Evolutionary conservation across 2,329 filamentous ascomycete genomes (phyloP), one percentile per base, ranked within the genome.

Genomic region (Sporothrix protearum): DNA sequence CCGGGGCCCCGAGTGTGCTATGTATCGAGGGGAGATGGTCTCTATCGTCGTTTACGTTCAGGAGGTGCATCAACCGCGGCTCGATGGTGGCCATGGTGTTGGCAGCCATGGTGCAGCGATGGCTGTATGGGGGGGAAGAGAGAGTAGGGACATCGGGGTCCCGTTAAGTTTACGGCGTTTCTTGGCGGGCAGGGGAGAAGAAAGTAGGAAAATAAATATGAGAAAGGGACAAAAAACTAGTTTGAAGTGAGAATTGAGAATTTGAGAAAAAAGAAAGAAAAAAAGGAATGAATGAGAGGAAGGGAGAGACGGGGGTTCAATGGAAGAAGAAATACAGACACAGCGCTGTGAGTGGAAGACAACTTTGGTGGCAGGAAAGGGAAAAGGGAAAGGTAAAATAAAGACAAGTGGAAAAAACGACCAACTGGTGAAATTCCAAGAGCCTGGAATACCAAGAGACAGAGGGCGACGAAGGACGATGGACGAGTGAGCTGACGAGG

Each of bases 71-170:
- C 75, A 90, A 83, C 78, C 88, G 86, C 78, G 88, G 88, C 84
- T 90, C 88, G 81, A 90, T 90, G 77, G 87, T 89, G 76, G 87
- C 86, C 86, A 88, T 88, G 61, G 63, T 74, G 81, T 89, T 89
- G 77, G 86, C 89, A 76, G 86, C 86, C 86, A 88, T 88, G 80
- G 80, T 87, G 83, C 75, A 77, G 75, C 75, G 76, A 76, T 76
- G 77, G 77, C 73, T 74, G 74, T 73, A 73, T 73, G 75, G 74
- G 77, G 75, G 74, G 77, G 77, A 76, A 79, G 39, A 49, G 51
- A 49, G 45, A 69, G 51, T 57, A 71, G 64, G 72, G 66, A 73
- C 82, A 84, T 84, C 80, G 78, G 80, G 77, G 75, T 70, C 67
- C 75, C 47, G 55, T 68, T 45, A 28, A 39, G n/a, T 7, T 39